These are phyloP conservation scores for Trichoderma atroviride DNA, from an alignment of 2,329 filamentous ascomycete species.

Conservation along the genomic window DNA sequence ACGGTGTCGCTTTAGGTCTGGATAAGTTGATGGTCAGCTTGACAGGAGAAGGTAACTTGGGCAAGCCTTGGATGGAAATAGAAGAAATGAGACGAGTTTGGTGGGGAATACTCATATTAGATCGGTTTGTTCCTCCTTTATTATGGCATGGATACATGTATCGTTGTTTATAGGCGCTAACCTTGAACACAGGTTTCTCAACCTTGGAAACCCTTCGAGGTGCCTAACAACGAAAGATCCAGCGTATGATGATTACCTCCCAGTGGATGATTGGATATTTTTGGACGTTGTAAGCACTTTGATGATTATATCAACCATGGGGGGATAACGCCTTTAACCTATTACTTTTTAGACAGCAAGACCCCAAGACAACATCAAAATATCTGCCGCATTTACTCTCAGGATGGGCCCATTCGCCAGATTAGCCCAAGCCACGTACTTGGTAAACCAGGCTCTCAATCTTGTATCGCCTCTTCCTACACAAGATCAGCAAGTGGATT, in stretches of 20 bases:
- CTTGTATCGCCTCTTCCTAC: neutral
- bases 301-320: neutral
- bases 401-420: conserved; percentile 1
- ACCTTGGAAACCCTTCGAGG: conserved; percentile 1
- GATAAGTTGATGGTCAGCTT: conserved; percentile 1
- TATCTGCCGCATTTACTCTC: conserved; percentile 11
- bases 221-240: conserved; percentile 2
- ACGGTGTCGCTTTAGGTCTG: neutral
- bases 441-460: conserved; percentile 3
- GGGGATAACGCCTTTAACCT: accelerated
- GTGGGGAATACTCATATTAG: conserved; percentile 8
- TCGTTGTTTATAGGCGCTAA: neutral
- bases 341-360: neutral
- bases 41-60: neutral
- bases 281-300: neutral
- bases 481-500: neutral
- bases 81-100: conserved; percentile 13
- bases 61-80: conserved; percentile 5
- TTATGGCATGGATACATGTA: neutral
- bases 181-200: neutral
- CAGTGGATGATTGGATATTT: neutral
- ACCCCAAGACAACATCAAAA: neutral
- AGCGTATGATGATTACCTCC: conserved; percentile 6
- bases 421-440: conserved; percentile 7
- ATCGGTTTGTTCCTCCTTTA: neutral